Conservation (phyloP, 306 rosid species). For the Betula pendula region DNA sequence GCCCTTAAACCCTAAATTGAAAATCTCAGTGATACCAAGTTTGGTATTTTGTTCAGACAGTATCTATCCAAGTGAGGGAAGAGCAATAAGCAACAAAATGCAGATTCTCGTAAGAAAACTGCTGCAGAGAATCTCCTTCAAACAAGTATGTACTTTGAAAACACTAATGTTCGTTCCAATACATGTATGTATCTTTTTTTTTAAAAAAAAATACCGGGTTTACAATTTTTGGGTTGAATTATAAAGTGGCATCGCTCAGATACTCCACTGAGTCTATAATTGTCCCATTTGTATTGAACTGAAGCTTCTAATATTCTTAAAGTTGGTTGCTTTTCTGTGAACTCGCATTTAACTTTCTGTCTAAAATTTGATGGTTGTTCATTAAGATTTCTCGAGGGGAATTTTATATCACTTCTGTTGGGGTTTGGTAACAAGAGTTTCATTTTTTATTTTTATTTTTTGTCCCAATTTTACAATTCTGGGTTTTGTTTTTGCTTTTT, state of each 20-base stretch:
- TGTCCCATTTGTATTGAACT: neutral
- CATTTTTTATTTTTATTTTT: too few relatives aligned
- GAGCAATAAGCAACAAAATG: slow-evolving; percentile 37
- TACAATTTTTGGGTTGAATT: slow-evolving; percentile 3
- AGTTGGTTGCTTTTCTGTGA: neutral
- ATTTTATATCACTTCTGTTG: neutral
- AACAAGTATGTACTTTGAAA: slow-evolving; percentile 39
- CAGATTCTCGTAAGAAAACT: slow-evolving; percentile 49
- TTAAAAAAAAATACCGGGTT: neutral
- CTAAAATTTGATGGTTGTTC: neutral
- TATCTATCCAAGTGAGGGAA: neutral
- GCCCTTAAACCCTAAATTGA: slow-evolving; percentile 2
- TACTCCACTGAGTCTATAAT: neutral
- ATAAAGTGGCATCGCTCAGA: slow-evolving; percentile 9
- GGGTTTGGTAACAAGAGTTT: neutral
- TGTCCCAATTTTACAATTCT: neutral
- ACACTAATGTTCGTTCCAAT: neutral
- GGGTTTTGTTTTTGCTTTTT: neutral
- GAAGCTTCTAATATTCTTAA: neutral
- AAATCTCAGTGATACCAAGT: neutral
- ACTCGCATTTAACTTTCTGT: neutral
- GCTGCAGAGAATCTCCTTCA: slow-evolving; percentile 35
- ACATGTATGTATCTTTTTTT: neutral
- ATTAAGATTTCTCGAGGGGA: neutral
- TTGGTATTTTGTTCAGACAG: neutral